These are phyloP conservation scores for Daedalea quercina DNA, from an alignment of 768 basidiomycete species.

Conservation along the genomic window DNA sequence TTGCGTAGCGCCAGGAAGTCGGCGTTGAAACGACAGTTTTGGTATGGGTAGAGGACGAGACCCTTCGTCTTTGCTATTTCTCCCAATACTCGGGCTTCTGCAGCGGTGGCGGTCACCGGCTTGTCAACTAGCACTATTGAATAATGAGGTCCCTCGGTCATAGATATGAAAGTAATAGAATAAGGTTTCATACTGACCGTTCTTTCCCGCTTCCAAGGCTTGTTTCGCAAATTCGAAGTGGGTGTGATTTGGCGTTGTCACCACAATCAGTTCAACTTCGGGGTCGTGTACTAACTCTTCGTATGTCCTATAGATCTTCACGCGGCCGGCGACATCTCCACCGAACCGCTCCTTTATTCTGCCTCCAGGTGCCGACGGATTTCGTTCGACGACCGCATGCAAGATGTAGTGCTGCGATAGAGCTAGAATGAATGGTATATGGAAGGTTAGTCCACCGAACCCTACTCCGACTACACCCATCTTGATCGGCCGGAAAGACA, in stretches of 20 bases:
- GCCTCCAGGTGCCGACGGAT: slow-evolving; percentile 51
- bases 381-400: slow-evolving; percentile 67
- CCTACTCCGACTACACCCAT: slow-evolving; percentile 75
- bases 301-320: slow-evolving; percentile 51
- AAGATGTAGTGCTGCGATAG: slow-evolving; percentile 65
- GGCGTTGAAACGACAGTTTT: slow-evolving; percentile 74
- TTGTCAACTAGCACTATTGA: slow-evolving; percentile 73
- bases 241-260: slow-evolving; percentile 69
- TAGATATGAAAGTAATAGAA: too few relatives aligned
- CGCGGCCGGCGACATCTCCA: slow-evolving; percentile 30
- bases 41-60: slow-evolving; percentile 63
- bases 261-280: slow-evolving; percentile 60
- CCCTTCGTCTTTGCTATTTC: slow-evolving; percentile 50
- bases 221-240: slow-evolving; percentile 65
- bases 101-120: slow-evolving; percentile 57
- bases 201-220: slow-evolving; percentile 62
- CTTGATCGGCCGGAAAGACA: slow-evolving; percentile 41
- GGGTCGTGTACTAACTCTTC: slow-evolving; percentile 55
- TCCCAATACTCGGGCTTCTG: slow-evolving; percentile 55
- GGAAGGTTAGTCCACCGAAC: slow-evolving; percentile 74
- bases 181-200: slow-evolving; percentile 45
- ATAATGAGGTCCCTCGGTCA: too few relatives aligned
- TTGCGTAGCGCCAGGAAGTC: slow-evolving; percentile 65
- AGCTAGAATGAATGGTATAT: slow-evolving; percentile 71
- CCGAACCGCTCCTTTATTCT: slow-evolving; percentile 64